Conservation (phyloP, 257 asterid species). For the Ligustrum vulgare region DNA sequence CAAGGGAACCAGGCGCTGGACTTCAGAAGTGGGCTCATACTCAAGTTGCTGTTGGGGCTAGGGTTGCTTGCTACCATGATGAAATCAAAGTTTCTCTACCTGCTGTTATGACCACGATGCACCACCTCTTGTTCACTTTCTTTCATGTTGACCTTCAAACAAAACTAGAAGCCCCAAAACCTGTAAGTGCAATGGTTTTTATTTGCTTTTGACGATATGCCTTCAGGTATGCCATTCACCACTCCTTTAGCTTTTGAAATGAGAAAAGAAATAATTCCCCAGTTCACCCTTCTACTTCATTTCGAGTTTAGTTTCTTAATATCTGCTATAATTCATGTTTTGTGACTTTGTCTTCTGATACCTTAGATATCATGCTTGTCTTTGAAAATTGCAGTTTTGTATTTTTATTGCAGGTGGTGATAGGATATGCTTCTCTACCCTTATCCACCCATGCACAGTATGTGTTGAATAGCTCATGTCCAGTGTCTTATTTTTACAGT, state of each 20-base stretch:
- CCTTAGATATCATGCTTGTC: slow-evolving; percentile 19
- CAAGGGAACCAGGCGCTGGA: slow-evolving; percentile 71
- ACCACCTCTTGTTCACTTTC: slow-evolving; percentile 95
- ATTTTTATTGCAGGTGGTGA: slow-evolving; percentile 68
- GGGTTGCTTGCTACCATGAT: slow-evolving; percentile 95
- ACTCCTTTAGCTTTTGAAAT: slow-evolving; percentile 19
- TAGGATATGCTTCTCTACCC: slow-evolving; percentile 93
- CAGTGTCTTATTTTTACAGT: slow-evolving; percentile 18
- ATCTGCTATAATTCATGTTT: slow-evolving; percentile 10
- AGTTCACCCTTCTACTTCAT: slow-evolving; percentile 11
- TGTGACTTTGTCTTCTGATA: slow-evolving; percentile 8
- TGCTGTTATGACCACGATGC: slow-evolving; percentile 87
- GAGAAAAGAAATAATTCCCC: slow-evolving; percentile 4
- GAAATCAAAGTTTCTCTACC: slow-evolving; percentile 96
- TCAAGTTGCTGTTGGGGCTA: slow-evolving; percentile 93
- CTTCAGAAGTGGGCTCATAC: slow-evolving; percentile 83
- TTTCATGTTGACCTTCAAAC: slow-evolving; percentile 96
- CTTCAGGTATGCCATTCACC: slow-evolving; percentile 19
- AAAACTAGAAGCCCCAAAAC: slow-evolving; percentile 94
- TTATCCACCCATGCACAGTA: slow-evolving; percentile 91
- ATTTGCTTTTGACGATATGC: slow-evolving; percentile 16
- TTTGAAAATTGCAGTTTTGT: slow-evolving; percentile 27
- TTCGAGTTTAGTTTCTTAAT: slow-evolving; percentile 17
- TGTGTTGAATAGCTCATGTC: slow-evolving; percentile 29
- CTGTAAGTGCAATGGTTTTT: slow-evolving; percentile 57